phyloP scores from a whole-genome alignment of 352 stramenopile species.

The Phytophthora fragariae region DNA sequence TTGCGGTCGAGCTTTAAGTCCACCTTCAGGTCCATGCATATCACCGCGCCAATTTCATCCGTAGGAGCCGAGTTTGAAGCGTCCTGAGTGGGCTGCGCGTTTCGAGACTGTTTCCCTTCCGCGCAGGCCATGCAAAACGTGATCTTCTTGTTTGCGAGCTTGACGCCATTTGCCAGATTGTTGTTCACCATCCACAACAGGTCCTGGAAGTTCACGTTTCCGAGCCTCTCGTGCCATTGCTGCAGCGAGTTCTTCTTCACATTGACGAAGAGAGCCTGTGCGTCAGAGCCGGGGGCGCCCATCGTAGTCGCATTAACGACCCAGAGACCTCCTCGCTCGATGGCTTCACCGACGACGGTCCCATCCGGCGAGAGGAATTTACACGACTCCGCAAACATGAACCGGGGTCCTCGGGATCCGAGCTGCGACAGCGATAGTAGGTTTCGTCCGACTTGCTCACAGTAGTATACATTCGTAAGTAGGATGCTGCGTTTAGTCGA shows the following conservation, averaged over 20 bases:
- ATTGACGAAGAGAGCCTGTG: neutral
- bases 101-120: constrained; percentile 9
- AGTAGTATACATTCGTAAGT: constrained; percentile 14
- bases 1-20: constrained; percentile 7
- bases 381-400: neutral
- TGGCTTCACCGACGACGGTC: neutral
- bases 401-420: neutral
- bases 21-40: constrained; percentile 17
- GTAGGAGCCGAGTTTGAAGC: constrained; percentile 14
- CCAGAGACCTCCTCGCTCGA: neutral
- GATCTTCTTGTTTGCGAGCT: neutral
- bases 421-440: neutral
- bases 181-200: neutral
- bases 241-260: neutral
- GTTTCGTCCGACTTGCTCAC: neutral
- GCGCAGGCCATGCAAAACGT: constrained; percentile 13
- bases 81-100: constrained; percentile 4
- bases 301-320: neutral
- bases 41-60: constrained; percentile 13
- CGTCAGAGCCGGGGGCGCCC: neutral
- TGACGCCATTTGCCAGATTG: neutral
- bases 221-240: neutral
- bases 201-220: neutral
- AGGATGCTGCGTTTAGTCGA: constrained; percentile 3
- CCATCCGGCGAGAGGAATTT: neutral